These are phyloP conservation scores for Alternaria viburni DNA, from an alignment of 2,329 filamentous ascomycete genomes.

Conservation along the genomic window DNA sequence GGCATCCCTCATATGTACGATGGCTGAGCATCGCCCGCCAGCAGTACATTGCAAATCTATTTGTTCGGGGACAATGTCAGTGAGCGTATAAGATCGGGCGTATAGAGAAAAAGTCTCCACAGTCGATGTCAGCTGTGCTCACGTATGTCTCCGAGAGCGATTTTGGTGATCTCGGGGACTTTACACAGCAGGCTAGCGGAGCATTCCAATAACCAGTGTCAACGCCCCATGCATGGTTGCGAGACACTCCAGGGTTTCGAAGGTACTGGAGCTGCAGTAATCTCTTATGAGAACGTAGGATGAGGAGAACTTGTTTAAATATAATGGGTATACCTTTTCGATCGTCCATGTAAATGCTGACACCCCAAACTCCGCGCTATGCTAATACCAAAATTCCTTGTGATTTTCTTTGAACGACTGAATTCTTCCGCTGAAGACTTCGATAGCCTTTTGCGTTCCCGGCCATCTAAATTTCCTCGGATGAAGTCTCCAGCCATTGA, in stretches of 20 bases:
- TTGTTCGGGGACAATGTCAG: background rate
- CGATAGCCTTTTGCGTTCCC: background rate
- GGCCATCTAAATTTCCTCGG: constrained; percentile 23
- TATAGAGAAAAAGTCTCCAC: background rate
- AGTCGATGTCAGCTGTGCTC: background rate
- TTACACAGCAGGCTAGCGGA: background rate
- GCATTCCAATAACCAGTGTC: background rate
- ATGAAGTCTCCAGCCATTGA: constrained; percentile 69
- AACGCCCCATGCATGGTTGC: background rate
- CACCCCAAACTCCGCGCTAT: constrained; percentile 3
- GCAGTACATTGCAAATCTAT: background rate
- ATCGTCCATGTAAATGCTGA: background rate
- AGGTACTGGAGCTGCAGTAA: background rate
- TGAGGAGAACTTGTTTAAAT: background rate
- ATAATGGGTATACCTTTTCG: background rate
- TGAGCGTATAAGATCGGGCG: background rate
- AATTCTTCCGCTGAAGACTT: fast-evolving
- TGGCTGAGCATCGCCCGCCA: background rate
- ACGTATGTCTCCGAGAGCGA: background rate
- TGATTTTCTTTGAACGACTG: background rate
- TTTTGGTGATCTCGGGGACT: background rate
- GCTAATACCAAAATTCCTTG: background rate
- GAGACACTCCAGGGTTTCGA: background rate
- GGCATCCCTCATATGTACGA: background rate
- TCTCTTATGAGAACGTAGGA: too few relatives aligned